phyloP scores from a whole-genome alignment of 345 rosid species.

The Hibiscus syriacus region DNA sequence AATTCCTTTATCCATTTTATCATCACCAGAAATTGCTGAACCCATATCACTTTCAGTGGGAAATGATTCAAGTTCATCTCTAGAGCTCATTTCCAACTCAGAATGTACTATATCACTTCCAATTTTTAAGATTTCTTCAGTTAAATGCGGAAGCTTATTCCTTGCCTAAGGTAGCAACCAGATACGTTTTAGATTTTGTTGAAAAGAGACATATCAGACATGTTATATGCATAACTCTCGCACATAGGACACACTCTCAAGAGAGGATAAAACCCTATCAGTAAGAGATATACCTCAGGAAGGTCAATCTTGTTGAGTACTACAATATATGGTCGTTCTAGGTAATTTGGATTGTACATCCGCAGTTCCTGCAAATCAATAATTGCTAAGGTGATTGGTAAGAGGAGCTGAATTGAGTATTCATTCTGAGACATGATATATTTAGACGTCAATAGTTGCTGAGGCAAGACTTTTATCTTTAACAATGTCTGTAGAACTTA shows the following conservation, averaged over 20 bases:
- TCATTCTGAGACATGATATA: not conserved
- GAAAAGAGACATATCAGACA: not conserved
- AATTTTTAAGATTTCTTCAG: slow-evolving; percentile 42
- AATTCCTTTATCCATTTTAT: slow-evolving; percentile 33
- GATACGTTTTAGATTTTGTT: not conserved
- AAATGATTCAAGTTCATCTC: slow-evolving; percentile 15
- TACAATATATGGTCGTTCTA: slow-evolving; percentile 50
- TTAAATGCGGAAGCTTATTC: slow-evolving; percentile 37
- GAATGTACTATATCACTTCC: slow-evolving; percentile 24
- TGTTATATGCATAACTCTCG: not conserved
- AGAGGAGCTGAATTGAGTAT: not conserved
- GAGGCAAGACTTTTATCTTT: not conserved
- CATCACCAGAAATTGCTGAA: slow-evolving; percentile 12
- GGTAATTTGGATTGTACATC: slow-evolving; percentile 67
- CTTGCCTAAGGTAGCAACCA: slow-evolving; percentile 33
- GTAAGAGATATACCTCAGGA: slow-evolving; percentile 33
- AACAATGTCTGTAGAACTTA: not conserved
- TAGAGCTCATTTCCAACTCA: slow-evolving; percentile 12
- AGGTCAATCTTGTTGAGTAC: slow-evolving; percentile 74
- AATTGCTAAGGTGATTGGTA: slow-evolving; percentile 1
- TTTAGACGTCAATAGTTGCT: not conserved
- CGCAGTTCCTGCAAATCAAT: slow-evolving; percentile 52
- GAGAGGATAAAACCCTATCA: not conserved
- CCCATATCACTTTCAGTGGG: slow-evolving; percentile 12
- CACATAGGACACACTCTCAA: not conserved